Evolutionary conservation across 2,329 filamentous ascomycete genomes (phyloP).

Genomic region (Nectriaceae sp.): DNA sequence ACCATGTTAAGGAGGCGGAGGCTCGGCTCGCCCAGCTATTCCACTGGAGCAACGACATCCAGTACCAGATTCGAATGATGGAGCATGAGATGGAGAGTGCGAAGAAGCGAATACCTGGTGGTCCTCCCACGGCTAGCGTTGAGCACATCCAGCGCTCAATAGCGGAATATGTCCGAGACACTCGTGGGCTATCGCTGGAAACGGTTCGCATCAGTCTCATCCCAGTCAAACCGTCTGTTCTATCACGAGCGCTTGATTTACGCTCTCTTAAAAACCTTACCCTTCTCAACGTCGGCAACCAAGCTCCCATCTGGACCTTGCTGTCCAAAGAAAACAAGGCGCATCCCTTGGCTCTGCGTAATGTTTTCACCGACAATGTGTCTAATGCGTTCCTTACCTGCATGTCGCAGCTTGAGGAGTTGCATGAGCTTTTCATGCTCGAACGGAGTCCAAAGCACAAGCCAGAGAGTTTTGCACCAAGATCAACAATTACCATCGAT

Average conservation of each 20-base stretch:
- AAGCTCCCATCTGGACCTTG: constrained; percentile 60
- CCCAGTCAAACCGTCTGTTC: constrained; percentile 59
- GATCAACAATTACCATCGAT: constrained; percentile 52
- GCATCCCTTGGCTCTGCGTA: constrained; percentile 53
- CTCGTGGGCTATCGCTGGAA: constrained; percentile 58
- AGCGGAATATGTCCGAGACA: constrained; percentile 57
- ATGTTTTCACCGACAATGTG: constrained; percentile 66
- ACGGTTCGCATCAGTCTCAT: constrained; percentile 59
- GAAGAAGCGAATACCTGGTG: constrained; percentile 26
- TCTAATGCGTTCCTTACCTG: constrained; percentile 55
- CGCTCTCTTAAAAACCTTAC: constrained; percentile 58
- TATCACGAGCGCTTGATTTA: constrained; percentile 59
- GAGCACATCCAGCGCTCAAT: constrained; percentile 32
- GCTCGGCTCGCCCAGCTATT: constrained; percentile 31
- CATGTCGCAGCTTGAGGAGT: constrained; percentile 51
- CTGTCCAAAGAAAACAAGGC: constrained; percentile 56
- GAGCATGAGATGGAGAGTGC: constrained; percentile 40
- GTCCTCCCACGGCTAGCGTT: constrained; percentile 12
- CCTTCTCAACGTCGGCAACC: constrained; percentile 64
- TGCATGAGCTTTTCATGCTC: constrained; percentile 62
- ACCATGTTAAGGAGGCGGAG: constrained; percentile 26
- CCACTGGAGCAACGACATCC: constrained; percentile 35
- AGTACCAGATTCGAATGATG: constrained; percentile 36
- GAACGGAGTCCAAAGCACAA: constrained; percentile 54
- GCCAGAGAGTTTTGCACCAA: constrained; percentile 54